A percentile compares a stretch with the other conserved stretches of the same genome.
Conservation (phyloP, 306 rosid genomes). For the Hippophae gyantsensis region DNA sequence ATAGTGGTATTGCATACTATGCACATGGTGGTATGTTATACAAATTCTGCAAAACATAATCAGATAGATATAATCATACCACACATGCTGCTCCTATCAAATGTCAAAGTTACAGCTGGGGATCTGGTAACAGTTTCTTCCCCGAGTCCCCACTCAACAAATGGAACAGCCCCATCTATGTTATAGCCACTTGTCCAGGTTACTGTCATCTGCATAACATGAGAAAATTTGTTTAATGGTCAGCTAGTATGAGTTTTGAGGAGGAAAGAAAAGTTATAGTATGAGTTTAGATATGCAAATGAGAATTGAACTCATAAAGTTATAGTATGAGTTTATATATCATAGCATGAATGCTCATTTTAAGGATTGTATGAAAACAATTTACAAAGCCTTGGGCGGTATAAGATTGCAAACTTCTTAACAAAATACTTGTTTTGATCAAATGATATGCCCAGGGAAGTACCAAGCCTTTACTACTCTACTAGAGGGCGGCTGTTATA, state of each 20-base stretch:
- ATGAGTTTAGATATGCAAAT: no score
- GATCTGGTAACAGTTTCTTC: constrained; percentile 33
- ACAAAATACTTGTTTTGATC: no score
- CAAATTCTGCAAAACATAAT: background rate
- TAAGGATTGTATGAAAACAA: no score
- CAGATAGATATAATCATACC: constrained; percentile 33
- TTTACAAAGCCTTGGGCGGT: background rate
- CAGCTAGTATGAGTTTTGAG: background rate
- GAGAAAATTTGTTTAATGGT: background rate
- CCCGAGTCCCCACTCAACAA: constrained; percentile 50
- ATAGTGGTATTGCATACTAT: background rate
- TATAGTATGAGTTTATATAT: no score
- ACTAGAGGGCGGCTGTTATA: no score
- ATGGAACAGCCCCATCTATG: constrained; percentile 56
- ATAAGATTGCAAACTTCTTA: no score
- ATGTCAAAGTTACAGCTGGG: constrained; percentile 79
- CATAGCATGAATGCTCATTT: no score
- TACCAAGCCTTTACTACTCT: no score
- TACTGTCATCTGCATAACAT: constrained; percentile 59
- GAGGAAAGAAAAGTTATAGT: background rate
- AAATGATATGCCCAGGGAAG: no score
- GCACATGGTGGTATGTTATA: background rate
- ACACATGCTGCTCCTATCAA: constrained; percentile 62
- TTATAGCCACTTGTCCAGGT: constrained; percentile 91
- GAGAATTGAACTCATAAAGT: no score